Conservation (phyloP, 352 stramenopile genomes). For the Stephanocyclus meneghinianus region DNA sequence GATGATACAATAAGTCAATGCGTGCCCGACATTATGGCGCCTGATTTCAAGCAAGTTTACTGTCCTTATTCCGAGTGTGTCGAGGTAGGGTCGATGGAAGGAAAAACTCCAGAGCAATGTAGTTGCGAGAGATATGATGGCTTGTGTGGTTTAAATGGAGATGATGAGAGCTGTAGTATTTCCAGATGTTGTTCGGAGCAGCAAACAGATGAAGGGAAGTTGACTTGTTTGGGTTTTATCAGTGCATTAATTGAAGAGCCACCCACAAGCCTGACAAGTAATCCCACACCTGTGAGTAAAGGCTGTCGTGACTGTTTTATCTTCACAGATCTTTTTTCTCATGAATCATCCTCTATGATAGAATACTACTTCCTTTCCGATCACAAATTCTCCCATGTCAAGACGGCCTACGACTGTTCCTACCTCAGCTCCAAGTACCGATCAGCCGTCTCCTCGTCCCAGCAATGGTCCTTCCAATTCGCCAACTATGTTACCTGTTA, state of each 20-base stretch:
- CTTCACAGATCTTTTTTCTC: background rate
- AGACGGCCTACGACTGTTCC: background rate
- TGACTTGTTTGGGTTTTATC: background rate
- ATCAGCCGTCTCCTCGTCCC: background rate
- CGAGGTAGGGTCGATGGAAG: background rate
- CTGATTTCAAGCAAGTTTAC: conserved; percentile 1
- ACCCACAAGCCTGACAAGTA: background rate
- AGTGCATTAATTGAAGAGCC: background rate
- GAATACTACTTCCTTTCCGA: background rate
- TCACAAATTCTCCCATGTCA: background rate
- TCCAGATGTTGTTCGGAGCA: background rate
- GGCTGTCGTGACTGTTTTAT: no score
- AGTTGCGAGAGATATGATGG: background rate
- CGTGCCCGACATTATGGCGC: background rate
- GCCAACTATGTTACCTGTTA: background rate
- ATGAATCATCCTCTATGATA: background rate
- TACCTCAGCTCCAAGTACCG: background rate
- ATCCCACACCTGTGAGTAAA: background rate
- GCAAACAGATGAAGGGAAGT: background rate
- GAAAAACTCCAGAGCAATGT: background rate
- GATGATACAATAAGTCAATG: background rate
- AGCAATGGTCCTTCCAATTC: background rate
- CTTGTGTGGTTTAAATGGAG: conserved; percentile 4
- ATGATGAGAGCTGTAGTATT: background rate
- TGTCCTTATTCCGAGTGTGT: conserved; percentile 15